Evolutionary conservation across 306 rosid genomes (phyloP), one percentile per base, ranked within the genome.

Genomic region (Senna siamea): DNA sequence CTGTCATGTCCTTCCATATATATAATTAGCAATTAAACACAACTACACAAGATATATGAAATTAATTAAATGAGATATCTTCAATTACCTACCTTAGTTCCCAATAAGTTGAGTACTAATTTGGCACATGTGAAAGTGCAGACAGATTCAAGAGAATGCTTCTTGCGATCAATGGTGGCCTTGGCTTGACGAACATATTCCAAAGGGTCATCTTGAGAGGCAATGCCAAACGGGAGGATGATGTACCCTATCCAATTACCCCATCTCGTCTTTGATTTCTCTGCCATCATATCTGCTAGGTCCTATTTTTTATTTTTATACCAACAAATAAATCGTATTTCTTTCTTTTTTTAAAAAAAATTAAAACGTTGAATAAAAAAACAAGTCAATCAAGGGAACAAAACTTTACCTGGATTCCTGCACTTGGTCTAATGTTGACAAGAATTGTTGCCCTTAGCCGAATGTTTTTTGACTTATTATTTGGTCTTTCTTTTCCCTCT

Each of bases 211-310:
- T 89, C 86, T 47, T 78, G 76, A 46, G 86, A 52, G 18, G 70
- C 79, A 67, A 87, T 85, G 70, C 46, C 40, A 52, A 91, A 74
- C 6, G 92, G 91, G 5, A 84, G 67, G 10, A 87, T 37, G 9
- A 84, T 15, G 37, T 79, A 80, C 12, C 92, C 97, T 23, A 91
- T 32, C 51, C 43, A 11, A 73, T 91, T 91, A 15, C 91, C 97
- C 95, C 95, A 91, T 81, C 59, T 79, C n/a, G 64, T 72, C 81
- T 85, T 85, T 37, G 95, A 84, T 30, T 80, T 81, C 78, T 85
- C 76, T 0, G 77, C 83, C 88, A 89, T 84, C 92, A 85, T 79
- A 77, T 89, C 86, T 35, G 93, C 89, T 35, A 91, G 26, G 32
- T 74, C 87, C 97, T 89, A 44, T 12, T 46, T 11, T n/a, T n/a